Base-by-base conservation (phyloP, 2,329 filamentous ascomycete genomes). In the Pezicula neosporulosa region DNA sequence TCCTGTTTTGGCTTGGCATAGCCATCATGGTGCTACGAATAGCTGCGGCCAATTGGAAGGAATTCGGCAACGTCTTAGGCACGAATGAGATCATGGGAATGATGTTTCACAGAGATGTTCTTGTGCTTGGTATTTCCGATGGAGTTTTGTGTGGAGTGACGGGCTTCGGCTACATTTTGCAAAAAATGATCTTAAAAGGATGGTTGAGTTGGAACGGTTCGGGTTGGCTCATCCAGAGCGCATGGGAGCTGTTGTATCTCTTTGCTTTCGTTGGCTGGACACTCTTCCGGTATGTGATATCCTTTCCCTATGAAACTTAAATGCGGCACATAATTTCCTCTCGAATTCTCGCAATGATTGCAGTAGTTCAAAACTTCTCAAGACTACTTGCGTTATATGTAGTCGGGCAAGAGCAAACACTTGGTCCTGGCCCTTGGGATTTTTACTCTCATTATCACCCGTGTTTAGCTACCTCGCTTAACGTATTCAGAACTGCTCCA, bases 221-320 rank as follows among this genome's bases (percentile, higher is more conserved):
- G 7, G 89, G 87, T 2, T 91, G 87, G 87, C 77, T 90, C 21
- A 70, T 90, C 27, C 88, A 92, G 63, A 86, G 87, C 62, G 70
- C 86, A 1, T 92, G 87, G 87, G 85, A 93, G 70, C 72, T 75
- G 0, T 55, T 74, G 13, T 91, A 86, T 60, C 77, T 90, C 10
- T 76, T 72, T 4, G 74, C 74, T 8, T 78, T 86, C 3, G 72
- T 91, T 5, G 80, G 77, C 47, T 81, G 87, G 72, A 86, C 87
- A 0, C 77, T 87, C 46, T 77, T 83, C 62, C 78, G 87, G 30
- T 33, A 33, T 33, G 30, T 33, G 30, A 24, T 24, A 24, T 33
- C 30, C 30, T 13, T 33, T 9, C 30, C 30, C 24, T 10, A 3
- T 33, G 4, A 9, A 33, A 33, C 30, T 33, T 3, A 33, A 33